Evolutionary conservation across 805 yeast genomes (phyloP).

Genomic region (Myxozyma mucilagina): DNA sequence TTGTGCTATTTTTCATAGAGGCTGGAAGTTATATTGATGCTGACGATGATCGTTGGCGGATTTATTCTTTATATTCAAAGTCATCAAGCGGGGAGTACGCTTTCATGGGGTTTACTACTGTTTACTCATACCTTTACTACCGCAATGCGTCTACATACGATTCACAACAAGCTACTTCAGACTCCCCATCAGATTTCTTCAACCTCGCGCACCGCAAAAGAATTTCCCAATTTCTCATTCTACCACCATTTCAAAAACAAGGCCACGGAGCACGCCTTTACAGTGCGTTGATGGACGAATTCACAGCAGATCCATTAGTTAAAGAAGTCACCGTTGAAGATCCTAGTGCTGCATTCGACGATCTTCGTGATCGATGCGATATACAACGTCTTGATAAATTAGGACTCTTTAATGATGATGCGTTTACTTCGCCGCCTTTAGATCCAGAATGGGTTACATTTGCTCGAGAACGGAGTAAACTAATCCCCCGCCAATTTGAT

Average conservation of each 20-base stretch:
- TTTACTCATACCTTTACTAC: conserved; percentile 80
- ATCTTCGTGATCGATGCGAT: conserved; percentile 81
- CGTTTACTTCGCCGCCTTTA: conserved; percentile 32
- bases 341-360: conserved; percentile 91
- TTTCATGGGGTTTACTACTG: conserved; percentile 79
- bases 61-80: conserved; percentile 54
- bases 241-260: conserved; percentile 79
- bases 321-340: conserved; percentile 87
- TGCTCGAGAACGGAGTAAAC: conserved; percentile 50
- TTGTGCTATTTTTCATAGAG: conserved; percentile 83
- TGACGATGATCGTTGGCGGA: conserved; percentile 75
- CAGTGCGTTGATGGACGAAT: conserved; percentile 51
- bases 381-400: conserved; percentile 49
- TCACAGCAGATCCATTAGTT: conserved; percentile 56
- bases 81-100: conserved; percentile 36
- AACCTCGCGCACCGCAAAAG: conserved; percentile 54
- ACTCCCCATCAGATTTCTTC: conserved; percentile 13
- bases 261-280: conserved; percentile 72
- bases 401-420: conserved; percentile 31
- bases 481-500: conserved; percentile 74
- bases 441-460: conserved; percentile 45
- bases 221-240: conserved; percentile 80
- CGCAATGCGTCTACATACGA: conserved; percentile 57
- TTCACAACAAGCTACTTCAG: conserved; percentile 11
- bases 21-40: conserved; percentile 89